These are phyloP conservation scores for Pseudopithomyces maydicus DNA, from an alignment of 2,329 filamentous ascomycete genomes.

Conservation along the genomic window DNA sequence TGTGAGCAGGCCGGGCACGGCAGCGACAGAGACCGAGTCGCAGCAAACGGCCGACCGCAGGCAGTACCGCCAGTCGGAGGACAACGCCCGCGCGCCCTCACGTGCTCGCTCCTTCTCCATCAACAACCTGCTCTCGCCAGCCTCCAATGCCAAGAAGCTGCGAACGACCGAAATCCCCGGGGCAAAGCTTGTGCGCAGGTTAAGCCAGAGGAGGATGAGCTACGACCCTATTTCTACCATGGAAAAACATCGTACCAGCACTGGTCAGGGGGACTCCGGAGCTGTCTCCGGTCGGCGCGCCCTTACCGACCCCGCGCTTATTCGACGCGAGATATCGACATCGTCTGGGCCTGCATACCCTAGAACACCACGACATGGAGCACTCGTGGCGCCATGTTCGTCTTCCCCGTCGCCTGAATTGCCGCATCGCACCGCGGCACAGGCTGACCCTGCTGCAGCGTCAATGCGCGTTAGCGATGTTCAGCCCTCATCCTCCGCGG, in stretches of 20 bases:
- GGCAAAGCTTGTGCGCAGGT: conserved; percentile 31
- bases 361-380: conserved; percentile 17
- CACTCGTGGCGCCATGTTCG: conserved; percentile 19
- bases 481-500: conserved; percentile 32
- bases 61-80: conserved; percentile 22
- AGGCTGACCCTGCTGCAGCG: conserved; percentile 30
- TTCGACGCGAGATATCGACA: conserved; percentile 36
- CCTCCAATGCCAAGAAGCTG: conserved; percentile 46
- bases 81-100: conserved; percentile 29
- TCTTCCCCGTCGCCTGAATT: conserved; percentile 34
- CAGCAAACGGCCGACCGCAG: conserved; percentile 14
- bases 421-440: conserved; percentile 23
- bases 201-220: conserved; percentile 36
- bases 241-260: conserved; percentile 44
- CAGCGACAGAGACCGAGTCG: conserved; percentile 28
- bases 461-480: conserved; percentile 39
- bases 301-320: conserved; percentile 35
- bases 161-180: conserved; percentile 32
- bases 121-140: conserved; percentile 49
- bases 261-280: conserved; percentile 40
- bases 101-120: conserved; percentile 57
- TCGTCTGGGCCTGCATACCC: conserved; percentile 26
- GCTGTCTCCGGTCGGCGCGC: conserved; percentile 45
- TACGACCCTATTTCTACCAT: conserved; percentile 45
- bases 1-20: conserved; percentile 45